These are phyloP conservation scores for Venturia effusa DNA, from an alignment of 2,329 filamentous ascomycete species.

Conservation along the genomic window DNA sequence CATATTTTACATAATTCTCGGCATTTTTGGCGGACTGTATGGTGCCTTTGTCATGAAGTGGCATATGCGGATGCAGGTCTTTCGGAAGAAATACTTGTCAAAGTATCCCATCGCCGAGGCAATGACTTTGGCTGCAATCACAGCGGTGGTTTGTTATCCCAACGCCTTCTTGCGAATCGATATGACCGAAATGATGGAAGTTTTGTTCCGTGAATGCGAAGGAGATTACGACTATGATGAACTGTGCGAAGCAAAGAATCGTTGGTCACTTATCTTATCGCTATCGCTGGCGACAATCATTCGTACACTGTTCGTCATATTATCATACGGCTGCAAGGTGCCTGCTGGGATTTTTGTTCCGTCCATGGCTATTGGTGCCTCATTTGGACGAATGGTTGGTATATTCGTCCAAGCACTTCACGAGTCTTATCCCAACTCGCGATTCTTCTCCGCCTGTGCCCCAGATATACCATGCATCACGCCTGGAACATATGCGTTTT, in stretches of 20 bases:
- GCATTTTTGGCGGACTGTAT: constrained; percentile 87
- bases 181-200: constrained; percentile 99
- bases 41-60: constrained; percentile 97
- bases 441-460: constrained; percentile 80
- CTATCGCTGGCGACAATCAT: constrained; percentile 70
- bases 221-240: constrained; percentile 79
- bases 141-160: constrained; percentile 89
- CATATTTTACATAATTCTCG: constrained; percentile 82
- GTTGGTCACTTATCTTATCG: constrained; percentile 68
- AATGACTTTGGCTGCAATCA: constrained; percentile 68
- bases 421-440: constrained; percentile 68
- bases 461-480: constrained; percentile 94
- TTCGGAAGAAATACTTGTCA: constrained; percentile 83
- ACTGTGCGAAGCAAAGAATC: constrained; percentile 69
- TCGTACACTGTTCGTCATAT: constrained; percentile 74
- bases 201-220: constrained; percentile 88
- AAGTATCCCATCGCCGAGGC: constrained; percentile 81
- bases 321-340: constrained; percentile 96
- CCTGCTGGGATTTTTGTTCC: constrained; percentile 97
- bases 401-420: constrained; percentile 87
- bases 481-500: constrained; percentile 90
- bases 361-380: constrained; percentile 93
- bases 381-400: constrained; percentile 86
- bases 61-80: constrained; percentile 84
- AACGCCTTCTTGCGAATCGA: constrained; percentile 93